Base-by-base conservation (phyloP, 148 eudicot genomes). In the Rhododendron vialii region DNA sequence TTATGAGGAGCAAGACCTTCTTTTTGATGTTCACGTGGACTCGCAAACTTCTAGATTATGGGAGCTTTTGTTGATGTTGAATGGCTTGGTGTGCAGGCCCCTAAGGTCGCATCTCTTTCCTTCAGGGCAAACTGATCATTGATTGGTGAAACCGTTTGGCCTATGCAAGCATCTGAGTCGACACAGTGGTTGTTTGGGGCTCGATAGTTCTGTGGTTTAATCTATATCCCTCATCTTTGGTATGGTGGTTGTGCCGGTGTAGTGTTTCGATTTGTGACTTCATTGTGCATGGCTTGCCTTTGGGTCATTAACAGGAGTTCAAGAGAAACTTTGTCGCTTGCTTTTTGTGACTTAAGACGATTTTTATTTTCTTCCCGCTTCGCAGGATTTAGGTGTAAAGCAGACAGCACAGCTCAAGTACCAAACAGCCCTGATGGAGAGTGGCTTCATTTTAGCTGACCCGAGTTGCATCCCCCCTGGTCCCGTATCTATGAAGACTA, bases 361-460 rank as follows among this genome's bases (percentile, higher is more conserved):
- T 43, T 83, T 57, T 45, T 33, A 55, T 78, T 85, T 30, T 33
- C 28, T 77, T 30, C 17, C 22, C 36, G 36, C 87, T 30, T 76
- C 79, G n/a, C 93, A 94, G 99, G 98, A 93, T 87, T 91, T 83
- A 43, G 89, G 88, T 57, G 98, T 96, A 50, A 93, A 93, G 88
- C 92, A 93, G 73, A 93, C 98, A 63, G 94, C 98, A 28, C 89
- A 89, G 28, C 96, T 96, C 74, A 91, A 95, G 92, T 96, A 96
- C 90, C 99, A 95, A 82, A 95, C 96, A 55, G 99, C 99, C 7
- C 93, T 95, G 14, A 90, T 94, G 90, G 96, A 96, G 92, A 96
- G 98, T 80, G 98, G 98, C 41, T 96, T 96, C 87, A 41, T 89
- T 55, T 91, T 94, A 0, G 89, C 82, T 15, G 95, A 93, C 84